Evolutionary conservation across 768 basidiomycete species (phyloP).

Genomic region (Mycena amicta): DNA sequence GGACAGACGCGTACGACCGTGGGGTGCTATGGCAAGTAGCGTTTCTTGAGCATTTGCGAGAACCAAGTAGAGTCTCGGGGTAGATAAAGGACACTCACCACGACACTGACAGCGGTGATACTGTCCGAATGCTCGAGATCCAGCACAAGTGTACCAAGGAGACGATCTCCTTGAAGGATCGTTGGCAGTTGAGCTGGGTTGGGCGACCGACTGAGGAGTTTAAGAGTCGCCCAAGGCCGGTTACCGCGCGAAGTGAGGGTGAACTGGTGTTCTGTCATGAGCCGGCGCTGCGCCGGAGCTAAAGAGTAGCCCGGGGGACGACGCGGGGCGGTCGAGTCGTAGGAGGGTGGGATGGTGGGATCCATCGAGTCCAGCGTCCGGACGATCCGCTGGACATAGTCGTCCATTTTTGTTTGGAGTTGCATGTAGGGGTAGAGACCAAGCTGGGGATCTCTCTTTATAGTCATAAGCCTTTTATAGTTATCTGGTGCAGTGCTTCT

Average conservation of each 20-base stretch:
- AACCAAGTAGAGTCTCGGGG: neutral
- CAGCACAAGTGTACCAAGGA: conserved; percentile 20
- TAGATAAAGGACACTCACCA: conserved; percentile 31
- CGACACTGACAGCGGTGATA: conserved; percentile 40
- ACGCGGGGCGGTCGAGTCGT: neutral
- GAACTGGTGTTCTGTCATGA: conserved; percentile 16
- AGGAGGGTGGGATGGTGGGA: conserved; percentile 15
- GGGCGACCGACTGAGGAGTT: conserved; percentile 40
- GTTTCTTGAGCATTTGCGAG: conserved; percentile 8
- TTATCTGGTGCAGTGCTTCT: neutral
- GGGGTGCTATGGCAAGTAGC: neutral
- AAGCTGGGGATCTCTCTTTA: neutral
- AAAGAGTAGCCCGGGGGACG: conserved; percentile 12
- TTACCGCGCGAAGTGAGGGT: conserved; percentile 14
- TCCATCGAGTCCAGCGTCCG: conserved; percentile 22
- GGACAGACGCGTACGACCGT: neutral
- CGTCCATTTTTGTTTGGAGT: conserved; percentile 10
- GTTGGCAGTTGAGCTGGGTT: conserved; percentile 27
- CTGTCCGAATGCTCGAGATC: conserved; percentile 31
- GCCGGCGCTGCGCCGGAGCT: conserved; percentile 2
- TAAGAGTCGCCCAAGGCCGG: conserved; percentile 41
- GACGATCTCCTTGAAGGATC: conserved; percentile 25
- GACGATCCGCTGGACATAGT: conserved; percentile 20
- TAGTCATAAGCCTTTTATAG: neutral
- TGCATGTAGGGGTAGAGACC: neutral